A percentile compares a stretch with the other conserved stretches of the same genome.
Evolutionary conservation across 495 filamentous ascomycete genomes (phyloP).

Genomic region (Jackrogersella minutella): DNA sequence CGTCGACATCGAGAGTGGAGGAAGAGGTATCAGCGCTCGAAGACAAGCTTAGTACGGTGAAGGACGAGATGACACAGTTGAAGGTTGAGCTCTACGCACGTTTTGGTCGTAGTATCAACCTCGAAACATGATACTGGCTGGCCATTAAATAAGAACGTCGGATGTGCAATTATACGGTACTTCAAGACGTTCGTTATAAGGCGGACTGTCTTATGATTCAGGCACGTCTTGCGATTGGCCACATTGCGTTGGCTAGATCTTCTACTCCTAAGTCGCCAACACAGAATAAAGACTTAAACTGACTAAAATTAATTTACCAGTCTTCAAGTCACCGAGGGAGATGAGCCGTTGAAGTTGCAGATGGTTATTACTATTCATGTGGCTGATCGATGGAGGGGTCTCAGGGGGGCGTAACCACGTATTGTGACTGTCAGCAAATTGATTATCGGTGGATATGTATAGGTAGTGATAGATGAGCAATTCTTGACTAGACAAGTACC

Average conservation of each 20-base stretch:
- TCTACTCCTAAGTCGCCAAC: not conserved
- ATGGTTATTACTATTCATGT: not conserved
- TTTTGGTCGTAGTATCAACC: conserved; percentile 93
- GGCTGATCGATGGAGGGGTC: not conserved
- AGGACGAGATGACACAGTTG: conserved; percentile 85
- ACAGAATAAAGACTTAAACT: not conserved
- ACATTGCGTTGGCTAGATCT: not conserved
- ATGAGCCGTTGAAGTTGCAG: not conserved
- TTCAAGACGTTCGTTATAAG: not conserved
- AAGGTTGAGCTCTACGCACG: conserved; percentile 93
- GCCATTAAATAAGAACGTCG: not conserved
- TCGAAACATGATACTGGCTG: conserved; percentile 74
- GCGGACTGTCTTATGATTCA: not conserved
- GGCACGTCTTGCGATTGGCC: not conserved
- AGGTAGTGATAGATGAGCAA: not conserved
- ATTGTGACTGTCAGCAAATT: no score
- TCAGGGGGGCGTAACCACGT: no score
- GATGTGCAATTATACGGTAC: not conserved
- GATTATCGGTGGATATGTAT: not conserved
- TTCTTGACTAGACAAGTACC: not conserved
- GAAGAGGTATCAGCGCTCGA: conserved; percentile 78
- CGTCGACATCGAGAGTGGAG: conserved; percentile 75
- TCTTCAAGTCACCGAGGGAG: not conserved
- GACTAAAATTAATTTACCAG: not conserved
- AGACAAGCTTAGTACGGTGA: conserved; percentile 72